Evolutionary conservation across 1,284 basidiomycete species (phyloP).

Genomic region (Macrocybe sp.): DNA sequence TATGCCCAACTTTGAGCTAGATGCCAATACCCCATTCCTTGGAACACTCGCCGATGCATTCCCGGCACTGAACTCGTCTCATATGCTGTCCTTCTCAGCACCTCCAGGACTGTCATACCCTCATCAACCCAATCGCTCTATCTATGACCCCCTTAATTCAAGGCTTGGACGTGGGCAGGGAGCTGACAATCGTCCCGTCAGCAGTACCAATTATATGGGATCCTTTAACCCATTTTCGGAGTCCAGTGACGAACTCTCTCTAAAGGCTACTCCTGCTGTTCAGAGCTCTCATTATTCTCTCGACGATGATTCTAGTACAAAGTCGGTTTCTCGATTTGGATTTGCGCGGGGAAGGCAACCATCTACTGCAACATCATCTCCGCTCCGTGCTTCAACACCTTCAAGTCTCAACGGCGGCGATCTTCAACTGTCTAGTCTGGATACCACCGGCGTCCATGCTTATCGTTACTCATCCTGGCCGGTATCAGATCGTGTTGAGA

Average conservation of each 20-base stretch:
- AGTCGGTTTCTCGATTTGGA: constrained; percentile 77
- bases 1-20: constrained; percentile 50
- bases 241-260: constrained; percentile 35
- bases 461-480: background rate
- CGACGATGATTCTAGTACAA: constrained; percentile 55
- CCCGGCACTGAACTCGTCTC: constrained; percentile 46
- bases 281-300: constrained; percentile 22
- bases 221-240: constrained; percentile 79
- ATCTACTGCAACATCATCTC: constrained; percentile 54
- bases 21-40: constrained; percentile 48
- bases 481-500: no score
- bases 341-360: constrained; percentile 74
- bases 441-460: constrained; percentile 26
- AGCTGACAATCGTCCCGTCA: constrained; percentile 41
- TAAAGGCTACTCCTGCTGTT: constrained; percentile 24
- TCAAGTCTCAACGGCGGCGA: constrained; percentile 43
- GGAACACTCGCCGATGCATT: constrained; percentile 65
- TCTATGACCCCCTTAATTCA: constrained; percentile 45
- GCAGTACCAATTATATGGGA: constrained; percentile 56
- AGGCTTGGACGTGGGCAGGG: constrained; percentile 32
- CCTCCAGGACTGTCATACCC: constrained; percentile 51
- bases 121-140: constrained; percentile 39
- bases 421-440: constrained; percentile 37
- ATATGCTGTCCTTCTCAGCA: constrained; percentile 17
- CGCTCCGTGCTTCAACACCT: constrained; percentile 53